Conservation (phyloP, 306 rosid species). For the Cicer yamashitae region DNA sequence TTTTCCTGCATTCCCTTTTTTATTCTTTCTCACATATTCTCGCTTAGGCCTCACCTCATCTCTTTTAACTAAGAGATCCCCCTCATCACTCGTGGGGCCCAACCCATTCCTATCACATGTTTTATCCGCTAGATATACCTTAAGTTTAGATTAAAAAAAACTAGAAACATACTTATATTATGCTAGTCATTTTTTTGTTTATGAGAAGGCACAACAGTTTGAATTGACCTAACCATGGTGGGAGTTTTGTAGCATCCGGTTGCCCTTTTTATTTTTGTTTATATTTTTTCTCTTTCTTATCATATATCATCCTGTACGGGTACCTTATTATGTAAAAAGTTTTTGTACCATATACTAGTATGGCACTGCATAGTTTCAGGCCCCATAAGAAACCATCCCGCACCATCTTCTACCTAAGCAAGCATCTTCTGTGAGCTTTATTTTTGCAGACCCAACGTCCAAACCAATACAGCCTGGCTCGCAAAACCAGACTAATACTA, state of each 20-base stretch:
- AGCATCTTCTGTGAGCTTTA: neutral
- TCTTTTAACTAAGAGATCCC: too few relatives aligned
- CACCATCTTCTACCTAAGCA: neutral
- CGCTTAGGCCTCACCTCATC: too few relatives aligned
- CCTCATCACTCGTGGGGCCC: too few relatives aligned
- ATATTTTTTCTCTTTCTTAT: neutral
- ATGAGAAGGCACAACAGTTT: neutral
- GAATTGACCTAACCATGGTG: constrained; percentile 8
- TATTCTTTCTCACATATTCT: too few relatives aligned
- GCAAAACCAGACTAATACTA: constrained; percentile 19
- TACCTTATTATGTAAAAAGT: neutral
- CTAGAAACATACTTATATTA: neutral
- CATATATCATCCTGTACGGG: neutral
- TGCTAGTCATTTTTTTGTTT: neutral
- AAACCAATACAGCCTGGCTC: neutral
- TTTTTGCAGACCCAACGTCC: neutral
- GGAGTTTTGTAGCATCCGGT: neutral
- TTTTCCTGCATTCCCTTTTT: too few relatives aligned
- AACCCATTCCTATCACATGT: too few relatives aligned
- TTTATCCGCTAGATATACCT: neutral
- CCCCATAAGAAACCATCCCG: neutral
- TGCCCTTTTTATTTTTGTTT: neutral
- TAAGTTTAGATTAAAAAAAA: neutral
- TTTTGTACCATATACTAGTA: neutral
- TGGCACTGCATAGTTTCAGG: neutral